Percentiles rank a stretch among this genome's conserved stretches.
These are phyloP conservation scores for Erysimum pusillum DNA, from an alignment of 441 rosid species.

Conservation along the genomic window DNA sequence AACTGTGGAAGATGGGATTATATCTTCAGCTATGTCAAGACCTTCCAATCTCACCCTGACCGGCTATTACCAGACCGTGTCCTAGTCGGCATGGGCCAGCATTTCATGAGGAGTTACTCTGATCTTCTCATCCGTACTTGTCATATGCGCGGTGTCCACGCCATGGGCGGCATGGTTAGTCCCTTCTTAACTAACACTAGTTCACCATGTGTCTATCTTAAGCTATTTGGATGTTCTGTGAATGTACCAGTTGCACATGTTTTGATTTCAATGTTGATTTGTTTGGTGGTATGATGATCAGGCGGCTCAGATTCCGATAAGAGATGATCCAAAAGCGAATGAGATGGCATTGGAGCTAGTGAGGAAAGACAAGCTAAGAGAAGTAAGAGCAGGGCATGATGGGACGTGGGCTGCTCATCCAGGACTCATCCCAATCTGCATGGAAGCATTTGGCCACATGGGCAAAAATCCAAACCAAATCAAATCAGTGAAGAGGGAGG, in stretches of 20 bases:
- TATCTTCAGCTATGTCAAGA: conserved; percentile 93
- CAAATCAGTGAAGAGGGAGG: conserved; percentile 66
- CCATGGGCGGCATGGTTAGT: conserved; percentile 97
- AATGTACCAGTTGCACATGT: background rate
- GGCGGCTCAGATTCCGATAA: conserved; percentile 96
- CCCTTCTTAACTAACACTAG: conserved; percentile 6
- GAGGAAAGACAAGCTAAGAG: conserved; percentile 85
- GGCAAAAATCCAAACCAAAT: conserved; percentile 75
- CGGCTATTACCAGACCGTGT: conserved; percentile 83
- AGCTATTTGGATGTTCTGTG: background rate
- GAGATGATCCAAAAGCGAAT: conserved; percentile 80
- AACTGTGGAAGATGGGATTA: conserved; percentile 98
- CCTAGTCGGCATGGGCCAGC: conserved; percentile 87
- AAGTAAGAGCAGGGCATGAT: conserved; percentile 88
- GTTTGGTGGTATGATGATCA: conserved; percentile 45
- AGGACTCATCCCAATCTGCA: conserved; percentile 77
- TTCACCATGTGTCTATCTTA: background rate
- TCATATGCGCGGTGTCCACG: conserved; percentile 87
- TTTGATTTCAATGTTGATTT: background rate
- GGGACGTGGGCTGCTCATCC: conserved; percentile 99
- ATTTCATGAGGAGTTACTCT: conserved; percentile 93
- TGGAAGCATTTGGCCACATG: conserved; percentile 77
- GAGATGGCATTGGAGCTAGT: conserved; percentile 86
- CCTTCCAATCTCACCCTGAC: conserved; percentile 87
- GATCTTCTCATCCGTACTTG: conserved; percentile 90